Conservation (phyloP, 805 yeast genomes). For the Wickerhamia fluorescens region DNA sequence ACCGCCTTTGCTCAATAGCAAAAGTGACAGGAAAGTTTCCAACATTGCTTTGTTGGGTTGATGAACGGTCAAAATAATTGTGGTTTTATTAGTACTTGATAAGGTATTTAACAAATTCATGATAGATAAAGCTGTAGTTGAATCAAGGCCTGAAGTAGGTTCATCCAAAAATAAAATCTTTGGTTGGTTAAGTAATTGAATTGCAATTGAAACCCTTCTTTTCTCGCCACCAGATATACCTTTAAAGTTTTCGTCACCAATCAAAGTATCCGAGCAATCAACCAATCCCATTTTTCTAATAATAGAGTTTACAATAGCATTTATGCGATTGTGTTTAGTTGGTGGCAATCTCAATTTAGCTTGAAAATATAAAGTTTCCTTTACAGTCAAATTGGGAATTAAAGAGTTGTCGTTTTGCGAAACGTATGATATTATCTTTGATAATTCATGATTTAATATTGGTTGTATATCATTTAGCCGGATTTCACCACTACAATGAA, state of each 20-base stretch:
- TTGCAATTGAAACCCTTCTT: slow-evolving; percentile 68
- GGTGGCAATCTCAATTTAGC: slow-evolving; percentile 63
- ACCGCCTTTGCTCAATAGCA: slow-evolving; percentile 60
- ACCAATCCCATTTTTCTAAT: slow-evolving; percentile 48
- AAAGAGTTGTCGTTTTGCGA: slow-evolving; percentile 72
- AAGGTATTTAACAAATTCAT: slow-evolving; percentile 51
- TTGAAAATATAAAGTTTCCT: slow-evolving; percentile 62
- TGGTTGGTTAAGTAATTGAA: slow-evolving; percentile 72
- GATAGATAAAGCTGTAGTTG: slow-evolving; percentile 63
- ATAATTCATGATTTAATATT: not conserved
- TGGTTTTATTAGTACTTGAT: slow-evolving; percentile 49
- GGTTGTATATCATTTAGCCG: slow-evolving; percentile 34
- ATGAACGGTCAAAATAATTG: slow-evolving; percentile 71
- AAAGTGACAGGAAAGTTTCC: slow-evolving; percentile 56
- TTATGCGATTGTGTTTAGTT: too few relatives aligned
- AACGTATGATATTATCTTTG: slow-evolving; percentile 54
- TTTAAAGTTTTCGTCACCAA: slow-evolving; percentile 60
- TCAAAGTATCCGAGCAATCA: slow-evolving; percentile 50
- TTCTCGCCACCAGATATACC: slow-evolving; percentile 82
- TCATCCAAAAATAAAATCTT: slow-evolving; percentile 74
- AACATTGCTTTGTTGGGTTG: slow-evolving; percentile 80
- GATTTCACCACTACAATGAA: slow-evolving; percentile 33
- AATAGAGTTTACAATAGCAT: slow-evolving; percentile 29
- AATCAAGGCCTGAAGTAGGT: slow-evolving; percentile 84
- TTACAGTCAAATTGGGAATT: slow-evolving; percentile 63